Percentiles rank a stretch among this genome's conserved stretches.
phyloP scores from a whole-genome alignment of 345 rosid species.

The Eucalyptus tenuipes region DNA sequence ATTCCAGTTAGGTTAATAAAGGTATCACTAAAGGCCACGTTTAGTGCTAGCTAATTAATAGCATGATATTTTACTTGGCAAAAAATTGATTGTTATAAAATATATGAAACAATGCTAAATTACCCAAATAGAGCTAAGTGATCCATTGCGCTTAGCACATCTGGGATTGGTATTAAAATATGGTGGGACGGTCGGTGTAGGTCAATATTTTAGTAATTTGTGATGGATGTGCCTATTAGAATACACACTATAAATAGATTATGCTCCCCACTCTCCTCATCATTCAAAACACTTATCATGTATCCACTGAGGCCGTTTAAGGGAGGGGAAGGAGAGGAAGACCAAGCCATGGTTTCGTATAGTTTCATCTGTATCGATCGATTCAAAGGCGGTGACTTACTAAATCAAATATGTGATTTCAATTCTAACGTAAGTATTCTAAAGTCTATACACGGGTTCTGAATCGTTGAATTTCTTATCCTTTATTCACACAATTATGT shows the following conservation, averaged over 20 bases:
- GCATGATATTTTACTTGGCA: background rate
- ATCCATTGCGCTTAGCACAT: background rate
- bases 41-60: background rate
- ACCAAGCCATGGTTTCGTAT: background rate
- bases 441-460: background rate
- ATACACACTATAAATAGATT: background rate
- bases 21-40: background rate
- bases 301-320: background rate
- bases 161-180: background rate
- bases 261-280: background rate
- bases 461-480: background rate
- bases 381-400: background rate
- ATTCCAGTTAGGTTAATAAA: background rate
- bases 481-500: background rate
- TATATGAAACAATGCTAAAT: background rate
- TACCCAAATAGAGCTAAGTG: background rate
- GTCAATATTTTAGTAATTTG: background rate
- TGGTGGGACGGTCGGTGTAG: background rate
- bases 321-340: background rate
- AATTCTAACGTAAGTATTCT: background rate
- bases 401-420: background rate
- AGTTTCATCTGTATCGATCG: background rate
- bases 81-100: background rate
- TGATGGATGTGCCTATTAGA: background rate
- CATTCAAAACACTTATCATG: background rate